phyloP scores from a whole-genome alignment of 2,329 filamentous ascomycete genomes.

The Escovopsis sp. region DNA sequence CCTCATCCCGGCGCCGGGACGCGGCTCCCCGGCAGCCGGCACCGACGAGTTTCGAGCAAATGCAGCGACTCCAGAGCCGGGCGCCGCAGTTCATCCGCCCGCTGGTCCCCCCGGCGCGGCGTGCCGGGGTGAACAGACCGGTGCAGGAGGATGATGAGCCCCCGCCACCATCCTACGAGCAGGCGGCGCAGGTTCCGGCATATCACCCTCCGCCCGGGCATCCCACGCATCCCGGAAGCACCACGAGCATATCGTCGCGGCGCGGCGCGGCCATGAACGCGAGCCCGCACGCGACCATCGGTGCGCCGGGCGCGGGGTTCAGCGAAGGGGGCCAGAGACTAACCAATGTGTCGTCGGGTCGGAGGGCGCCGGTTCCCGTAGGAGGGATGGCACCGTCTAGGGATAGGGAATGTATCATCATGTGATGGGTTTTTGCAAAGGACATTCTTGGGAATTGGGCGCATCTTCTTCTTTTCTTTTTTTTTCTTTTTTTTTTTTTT shows the following conservation, averaged over 20 bases:
- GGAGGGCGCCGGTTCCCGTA: constrained; percentile 10
- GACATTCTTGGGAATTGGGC: not conserved
- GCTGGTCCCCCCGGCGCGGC: constrained; percentile 19
- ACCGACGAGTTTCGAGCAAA: constrained; percentile 1
- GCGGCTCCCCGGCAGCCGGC: constrained; percentile 2
- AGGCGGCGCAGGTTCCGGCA: constrained; percentile 35
- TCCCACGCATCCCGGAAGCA: constrained; percentile 32
- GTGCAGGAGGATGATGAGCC: constrained; percentile 32
- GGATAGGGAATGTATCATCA: not conserved
- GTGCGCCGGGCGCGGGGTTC: too few species aligned
- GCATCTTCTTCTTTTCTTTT: not conserved
- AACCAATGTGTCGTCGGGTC: constrained; percentile 4
- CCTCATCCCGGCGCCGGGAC: not conserved
- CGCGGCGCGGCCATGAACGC: not conserved
- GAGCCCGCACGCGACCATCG: not conserved
- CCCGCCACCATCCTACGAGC: constrained; percentile 43
- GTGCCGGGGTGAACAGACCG: constrained; percentile 21
- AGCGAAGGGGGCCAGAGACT: too few species aligned
- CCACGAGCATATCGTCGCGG: not conserved
- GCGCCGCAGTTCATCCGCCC: constrained; percentile 24
- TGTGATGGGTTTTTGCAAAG: not conserved
- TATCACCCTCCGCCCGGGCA: constrained; percentile 39
- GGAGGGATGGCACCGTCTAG: constrained; percentile 4
- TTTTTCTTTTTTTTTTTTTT: not conserved
- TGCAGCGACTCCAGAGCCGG: constrained; percentile 4